A percentile compares a stretch with the other conserved stretches of the same genome.
These are phyloP conservation scores for Teratosphaeria zuluensis DNA, from an alignment of 2,329 filamentous ascomycete species.

Conservation along the genomic window DNA sequence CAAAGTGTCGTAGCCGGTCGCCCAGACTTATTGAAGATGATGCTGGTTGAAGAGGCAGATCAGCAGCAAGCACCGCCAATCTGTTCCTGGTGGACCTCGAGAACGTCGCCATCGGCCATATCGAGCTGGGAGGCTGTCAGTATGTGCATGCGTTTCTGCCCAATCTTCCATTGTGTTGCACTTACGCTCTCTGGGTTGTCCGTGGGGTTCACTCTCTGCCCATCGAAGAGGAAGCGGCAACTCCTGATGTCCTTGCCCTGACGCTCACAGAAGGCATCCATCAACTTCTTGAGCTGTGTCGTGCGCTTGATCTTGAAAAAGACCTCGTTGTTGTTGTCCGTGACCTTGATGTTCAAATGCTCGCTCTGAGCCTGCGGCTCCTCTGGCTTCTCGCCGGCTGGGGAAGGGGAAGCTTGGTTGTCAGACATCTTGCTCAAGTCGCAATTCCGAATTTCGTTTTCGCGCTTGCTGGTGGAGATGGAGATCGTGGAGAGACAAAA, in stretches of 20 bases:
- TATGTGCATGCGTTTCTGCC: not conserved
- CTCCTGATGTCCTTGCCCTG: conserved; percentile 79
- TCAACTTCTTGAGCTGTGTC: conserved; percentile 92
- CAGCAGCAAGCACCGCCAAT: conserved; percentile 50
- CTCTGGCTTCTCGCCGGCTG: conserved; percentile 30
- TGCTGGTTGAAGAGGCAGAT: not conserved
- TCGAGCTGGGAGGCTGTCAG: conserved; percentile 57
- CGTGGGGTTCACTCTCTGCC: conserved; percentile 76
- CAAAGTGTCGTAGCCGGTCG: not conserved
- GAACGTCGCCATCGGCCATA: conserved; percentile 90
- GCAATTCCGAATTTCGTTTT: conserved; percentile 11
- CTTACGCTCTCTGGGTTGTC: conserved; percentile 89
- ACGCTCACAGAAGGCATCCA: conserved; percentile 95
- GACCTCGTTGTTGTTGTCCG: conserved; percentile 98
- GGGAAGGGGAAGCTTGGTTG: conserved; percentile 20
- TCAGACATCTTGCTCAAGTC: conserved; percentile 39
- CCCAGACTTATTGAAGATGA: not conserved
- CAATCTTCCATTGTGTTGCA: conserved; percentile 15
- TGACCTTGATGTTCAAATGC: conserved; percentile 98
- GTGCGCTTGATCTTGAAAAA: conserved; percentile 99
- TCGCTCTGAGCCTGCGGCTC: conserved; percentile 47
- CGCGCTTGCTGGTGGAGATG: not conserved
- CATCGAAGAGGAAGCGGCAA: conserved; percentile 92
- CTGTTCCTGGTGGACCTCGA: conserved; percentile 97
- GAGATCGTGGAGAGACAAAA: not conserved